phyloP scores from a whole-genome alignment of 306 rosid genomes.

The Acacia confusa region DNA sequence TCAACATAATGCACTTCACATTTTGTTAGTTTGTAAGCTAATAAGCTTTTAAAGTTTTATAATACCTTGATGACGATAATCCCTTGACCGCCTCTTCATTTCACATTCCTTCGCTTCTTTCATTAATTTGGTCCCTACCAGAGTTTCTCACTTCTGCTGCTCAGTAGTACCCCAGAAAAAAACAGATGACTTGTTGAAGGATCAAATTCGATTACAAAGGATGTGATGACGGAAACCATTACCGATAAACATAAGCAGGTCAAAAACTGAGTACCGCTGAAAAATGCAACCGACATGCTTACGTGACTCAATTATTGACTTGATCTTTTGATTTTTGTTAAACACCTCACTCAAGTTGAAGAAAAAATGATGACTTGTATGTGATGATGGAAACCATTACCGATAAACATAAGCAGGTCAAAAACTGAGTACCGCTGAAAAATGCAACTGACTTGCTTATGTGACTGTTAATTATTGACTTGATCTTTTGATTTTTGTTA shows the following conservation, averaged over 20 bases:
- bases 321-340: neutral
- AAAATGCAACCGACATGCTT: neutral
- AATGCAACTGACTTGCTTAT: neutral
- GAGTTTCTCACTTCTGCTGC: neutral
- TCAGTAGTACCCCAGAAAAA: neutral
- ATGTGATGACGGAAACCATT: neutral
- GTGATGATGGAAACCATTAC: neutral
- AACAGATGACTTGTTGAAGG: neutral
- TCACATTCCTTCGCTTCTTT: neutral
- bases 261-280: neutral
- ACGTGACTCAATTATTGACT: neutral
- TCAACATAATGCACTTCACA: neutral
- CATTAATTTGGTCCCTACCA: neutral
- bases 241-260: neutral
- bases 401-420: neutral
- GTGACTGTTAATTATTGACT: neutral
- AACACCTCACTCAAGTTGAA: neutral
- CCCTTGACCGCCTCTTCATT: conserved; percentile 4
- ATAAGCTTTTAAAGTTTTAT: neutral
- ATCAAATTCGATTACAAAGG: neutral
- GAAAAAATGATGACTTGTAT: too few relatives aligned
- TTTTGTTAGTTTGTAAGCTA: neutral
- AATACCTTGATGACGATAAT: neutral
- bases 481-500: neutral
- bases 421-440: neutral